Base-by-base conservation (phyloP, 345 rosid genomes). In the Noccaea bulbosa region DNA sequence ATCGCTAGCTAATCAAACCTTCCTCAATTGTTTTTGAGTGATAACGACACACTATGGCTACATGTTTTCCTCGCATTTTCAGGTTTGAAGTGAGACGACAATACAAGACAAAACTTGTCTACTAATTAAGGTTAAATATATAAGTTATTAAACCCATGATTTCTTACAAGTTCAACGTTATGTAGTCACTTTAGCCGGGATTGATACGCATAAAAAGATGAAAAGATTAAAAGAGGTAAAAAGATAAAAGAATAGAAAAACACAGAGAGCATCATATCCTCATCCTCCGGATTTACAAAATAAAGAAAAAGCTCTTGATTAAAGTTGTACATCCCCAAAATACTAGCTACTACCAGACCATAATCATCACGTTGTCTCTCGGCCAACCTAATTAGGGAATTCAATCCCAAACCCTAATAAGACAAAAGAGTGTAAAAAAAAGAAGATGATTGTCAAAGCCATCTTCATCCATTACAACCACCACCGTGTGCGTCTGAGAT, bases 221-320 rank as follows among this genome's bases (percentile, higher is more conserved):
- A 55, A 59, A 59, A 27, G 69, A 62, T 51, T 30, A 7, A 40
- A 48, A 11, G 3, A 37, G 11, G 11, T 6, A 4, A 45, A 54
- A 27, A 5, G 39, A 46, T 55, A 12, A 41, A 67, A 59, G 45
- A 67, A 74, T 51, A 61, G 43, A 53, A 68, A n/a, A n/a, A n/a
- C n/a, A 73, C 4, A 54, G 43, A 67, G 64, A 62, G 74, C 66
- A 69, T 69, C 22, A 20, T 20, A 20, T 20, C 22, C 65, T 55
- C 65, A 69, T 55, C 56, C 33, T 45, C 79, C 38, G 69, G 69
- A 75, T 75, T 61, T 75, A 75, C 78, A 75, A 61, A 61, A 53
- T 7, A 44, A 74, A 52, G 51, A 57, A 44, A 65, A 66, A 7
- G 75, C 73, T 74, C 69, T 37, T 44, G 51, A 44, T 56, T 57